phyloP scores from a whole-genome alignment of 768 basidiomycete genomes.

The Phlegmacium glaucopus region DNA sequence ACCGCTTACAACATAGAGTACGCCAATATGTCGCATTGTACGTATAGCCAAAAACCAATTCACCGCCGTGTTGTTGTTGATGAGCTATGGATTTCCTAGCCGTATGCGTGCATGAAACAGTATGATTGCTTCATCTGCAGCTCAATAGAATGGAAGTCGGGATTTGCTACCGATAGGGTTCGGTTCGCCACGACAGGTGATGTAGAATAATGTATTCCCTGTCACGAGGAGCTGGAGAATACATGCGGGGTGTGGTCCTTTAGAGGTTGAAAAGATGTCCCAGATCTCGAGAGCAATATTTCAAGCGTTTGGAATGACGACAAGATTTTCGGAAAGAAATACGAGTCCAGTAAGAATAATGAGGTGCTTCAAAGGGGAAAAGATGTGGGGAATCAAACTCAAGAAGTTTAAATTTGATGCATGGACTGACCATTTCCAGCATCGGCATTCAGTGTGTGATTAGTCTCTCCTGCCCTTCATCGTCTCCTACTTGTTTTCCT shows the following conservation, averaged over 20 bases:
- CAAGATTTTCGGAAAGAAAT: slow-evolving; percentile 30
- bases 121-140: slow-evolving; percentile 27
- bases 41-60: slow-evolving; percentile 6
- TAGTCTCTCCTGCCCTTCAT: too few relatives aligned
- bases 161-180: slow-evolving; percentile 27
- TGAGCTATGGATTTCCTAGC: neutral
- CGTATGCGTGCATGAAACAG: neutral
- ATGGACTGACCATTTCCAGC: slow-evolving; percentile 29
- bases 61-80: neutral
- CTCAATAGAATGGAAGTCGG: slow-evolving; percentile 12
- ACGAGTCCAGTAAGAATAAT: slow-evolving; percentile 28
- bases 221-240: slow-evolving; percentile 26
- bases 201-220: slow-evolving; percentile 15
- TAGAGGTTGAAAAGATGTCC: slow-evolving; percentile 23
- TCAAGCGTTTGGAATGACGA: slow-evolving; percentile 32
- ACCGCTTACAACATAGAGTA: slow-evolving; percentile 1
- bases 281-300: slow-evolving; percentile 32
- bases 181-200: slow-evolving; percentile 40
- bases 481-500: too few relatives aligned
- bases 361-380: slow-evolving; percentile 9
- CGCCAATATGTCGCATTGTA: slow-evolving; percentile 20
- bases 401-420: neutral
- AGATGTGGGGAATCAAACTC: neutral
- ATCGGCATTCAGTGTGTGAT: too few relatives aligned
- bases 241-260: slow-evolving; percentile 10